Conservation (phyloP, 1,284 basidiomycete species). For the Apiotrichum montevideense region DNA sequence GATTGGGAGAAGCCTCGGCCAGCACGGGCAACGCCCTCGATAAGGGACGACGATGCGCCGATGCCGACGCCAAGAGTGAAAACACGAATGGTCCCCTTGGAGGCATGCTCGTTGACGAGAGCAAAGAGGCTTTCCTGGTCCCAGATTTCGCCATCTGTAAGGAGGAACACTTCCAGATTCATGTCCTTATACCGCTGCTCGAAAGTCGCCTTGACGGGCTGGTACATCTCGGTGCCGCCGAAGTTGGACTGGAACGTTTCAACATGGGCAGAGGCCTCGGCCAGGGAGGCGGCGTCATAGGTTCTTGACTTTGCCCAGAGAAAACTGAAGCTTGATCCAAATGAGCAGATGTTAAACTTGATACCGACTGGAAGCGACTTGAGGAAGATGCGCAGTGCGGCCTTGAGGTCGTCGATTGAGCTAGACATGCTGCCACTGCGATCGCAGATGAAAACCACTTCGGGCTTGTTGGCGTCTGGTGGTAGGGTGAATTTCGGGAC, state of each 20-base stretch:
- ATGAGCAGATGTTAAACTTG: constrained; percentile 28
- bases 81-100: constrained; percentile 18
- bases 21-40: constrained; percentile 13
- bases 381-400: constrained; percentile 16
- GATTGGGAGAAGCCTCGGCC: constrained; percentile 13
- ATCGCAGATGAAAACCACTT: constrained; percentile 31
- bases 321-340: constrained; percentile 13
- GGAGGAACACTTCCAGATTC: constrained; percentile 26
- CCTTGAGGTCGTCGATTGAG: constrained; percentile 16
- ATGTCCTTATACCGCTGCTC: constrained; percentile 12
- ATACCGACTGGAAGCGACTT: constrained; percentile 21
- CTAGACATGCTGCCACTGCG: constrained; percentile 23
- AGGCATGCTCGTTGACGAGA: constrained; percentile 3
- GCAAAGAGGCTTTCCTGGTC: constrained; percentile 13
- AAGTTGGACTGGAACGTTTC: constrained; percentile 18
- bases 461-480: constrained; percentile 4
- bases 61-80: constrained; percentile 28
- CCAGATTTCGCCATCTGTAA: constrained; percentile 34
- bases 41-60: constrained; percentile 9
- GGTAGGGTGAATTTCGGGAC: constrained; percentile 11
- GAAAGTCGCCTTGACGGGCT: constrained; percentile 19
- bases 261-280: constrained; percentile 18
- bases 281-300: constrained; percentile 12
- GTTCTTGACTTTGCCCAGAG: constrained; percentile 8
- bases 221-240: constrained; percentile 26